Conservation (phyloP, 2,329 filamentous ascomycete species). For the Monilinia fructicola region DNA sequence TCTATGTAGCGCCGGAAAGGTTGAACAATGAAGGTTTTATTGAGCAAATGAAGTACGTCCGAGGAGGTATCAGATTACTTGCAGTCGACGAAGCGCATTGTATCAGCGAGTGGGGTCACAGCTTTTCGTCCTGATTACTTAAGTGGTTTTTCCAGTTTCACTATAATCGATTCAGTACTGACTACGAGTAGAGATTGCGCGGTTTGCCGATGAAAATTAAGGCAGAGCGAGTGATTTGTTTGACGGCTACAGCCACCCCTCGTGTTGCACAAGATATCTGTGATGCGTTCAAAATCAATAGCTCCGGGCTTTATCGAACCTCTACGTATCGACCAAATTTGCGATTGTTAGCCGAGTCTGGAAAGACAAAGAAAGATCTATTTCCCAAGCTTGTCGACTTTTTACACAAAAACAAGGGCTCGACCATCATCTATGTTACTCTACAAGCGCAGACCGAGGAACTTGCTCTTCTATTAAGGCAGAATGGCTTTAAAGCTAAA, state of each 20-base stretch:
- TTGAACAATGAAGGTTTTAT: constrained; percentile 62
- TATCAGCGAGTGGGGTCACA: constrained; percentile 56
- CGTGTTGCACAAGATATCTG: constrained; percentile 56
- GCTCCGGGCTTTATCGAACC: constrained; percentile 55
- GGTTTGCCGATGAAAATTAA: constrained; percentile 57
- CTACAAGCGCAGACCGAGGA: constrained; percentile 53
- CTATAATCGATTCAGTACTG: constrained; percentile 3
- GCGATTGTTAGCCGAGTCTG: constrained; percentile 51
- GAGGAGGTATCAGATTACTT: constrained; percentile 56
- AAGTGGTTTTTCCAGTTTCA: constrained; percentile 38
- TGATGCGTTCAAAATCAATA: constrained; percentile 51
- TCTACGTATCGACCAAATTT: constrained; percentile 58
- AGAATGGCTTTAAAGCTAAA: constrained; percentile 45
- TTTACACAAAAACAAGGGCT: constrained; percentile 51
- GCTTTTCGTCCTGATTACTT: constrained; percentile 53
- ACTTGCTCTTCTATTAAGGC: constrained; percentile 44
- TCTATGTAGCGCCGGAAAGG: constrained; percentile 60
- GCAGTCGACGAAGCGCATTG: constrained; percentile 61
- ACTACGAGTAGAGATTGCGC: constrained; percentile 45
- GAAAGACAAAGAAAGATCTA: constrained; percentile 47
- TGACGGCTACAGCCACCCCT: constrained; percentile 60
- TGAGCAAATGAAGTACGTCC: constrained; percentile 53
- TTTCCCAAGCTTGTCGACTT: constrained; percentile 49
- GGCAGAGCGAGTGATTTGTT: constrained; percentile 58
- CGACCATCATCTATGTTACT: constrained; percentile 62